These are phyloP conservation scores for Primulina eburnea DNA, from an alignment of 257 asterid species.

Conservation along the genomic window DNA sequence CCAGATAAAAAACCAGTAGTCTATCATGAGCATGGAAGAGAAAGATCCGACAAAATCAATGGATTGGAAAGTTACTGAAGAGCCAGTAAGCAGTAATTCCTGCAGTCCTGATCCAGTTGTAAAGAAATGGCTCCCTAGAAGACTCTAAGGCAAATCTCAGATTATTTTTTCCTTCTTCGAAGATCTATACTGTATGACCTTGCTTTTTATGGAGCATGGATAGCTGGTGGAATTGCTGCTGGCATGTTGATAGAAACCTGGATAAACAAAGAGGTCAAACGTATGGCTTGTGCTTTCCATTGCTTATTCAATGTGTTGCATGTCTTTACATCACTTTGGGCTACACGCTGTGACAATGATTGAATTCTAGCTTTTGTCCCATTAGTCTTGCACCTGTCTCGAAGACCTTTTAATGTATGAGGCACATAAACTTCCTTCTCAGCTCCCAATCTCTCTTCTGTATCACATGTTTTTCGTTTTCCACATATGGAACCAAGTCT, in stretches of 20 bases:
- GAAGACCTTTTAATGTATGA: not conserved
- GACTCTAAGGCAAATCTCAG: slow-evolving; percentile 67
- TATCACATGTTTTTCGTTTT: not conserved
- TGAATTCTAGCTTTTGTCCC: not conserved
- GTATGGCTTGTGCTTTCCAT: slow-evolving; percentile 32
- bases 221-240: slow-evolving; percentile 83
- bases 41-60: slow-evolving; percentile 47
- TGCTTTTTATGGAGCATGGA: slow-evolving; percentile 58
- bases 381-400: not conserved
- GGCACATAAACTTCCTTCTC: not conserved
- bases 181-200: slow-evolving; percentile 45
- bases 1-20: slow-evolving; percentile 12
- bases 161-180: slow-evolving; percentile 76
- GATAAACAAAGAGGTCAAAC: slow-evolving; percentile 79
- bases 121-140: slow-evolving; percentile 62
- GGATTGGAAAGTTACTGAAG: slow-evolving; percentile 63
- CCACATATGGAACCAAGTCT: not conserved
- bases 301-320: not conserved
- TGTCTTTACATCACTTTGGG: not conserved
- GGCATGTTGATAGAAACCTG: slow-evolving; percentile 77
- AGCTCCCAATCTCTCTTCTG: not conserved
- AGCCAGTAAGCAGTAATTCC: slow-evolving; percentile 35
- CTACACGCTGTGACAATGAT: not conserved
- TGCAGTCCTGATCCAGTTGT: slow-evolving; percentile 42
- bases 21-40: slow-evolving; percentile 44